phyloP scores from a whole-genome alignment of 2,329 filamentous ascomycete genomes.

The Nothomitra cinnamomea region DNA sequence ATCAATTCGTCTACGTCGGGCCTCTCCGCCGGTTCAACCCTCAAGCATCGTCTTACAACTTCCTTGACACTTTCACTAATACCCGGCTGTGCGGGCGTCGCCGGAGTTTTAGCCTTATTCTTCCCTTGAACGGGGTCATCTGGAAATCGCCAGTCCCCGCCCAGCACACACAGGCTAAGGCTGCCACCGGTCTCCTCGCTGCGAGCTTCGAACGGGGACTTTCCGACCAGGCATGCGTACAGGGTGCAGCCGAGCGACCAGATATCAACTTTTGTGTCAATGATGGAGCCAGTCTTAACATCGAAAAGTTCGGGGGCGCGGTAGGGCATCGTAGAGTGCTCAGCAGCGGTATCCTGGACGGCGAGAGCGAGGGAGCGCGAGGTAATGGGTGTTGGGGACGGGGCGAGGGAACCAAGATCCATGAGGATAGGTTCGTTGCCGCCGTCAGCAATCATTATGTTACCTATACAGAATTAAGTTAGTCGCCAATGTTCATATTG shows the following conservation, averaged over 20 bases:
- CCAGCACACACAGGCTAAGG: constrained; percentile 77
- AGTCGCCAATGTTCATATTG: background rate
- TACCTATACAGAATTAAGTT: constrained; percentile 36
- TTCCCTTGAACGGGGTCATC: constrained; percentile 49
- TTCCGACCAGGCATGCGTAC: constrained; percentile 90
- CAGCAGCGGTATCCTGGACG: constrained; percentile 84
- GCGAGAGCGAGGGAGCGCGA: constrained; percentile 79
- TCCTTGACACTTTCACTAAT: constrained; percentile 77
- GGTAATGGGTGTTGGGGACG: constrained; percentile 75
- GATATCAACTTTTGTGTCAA: constrained; percentile 95
- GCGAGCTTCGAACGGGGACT: constrained; percentile 90
- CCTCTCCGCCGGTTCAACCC: constrained; percentile 71
- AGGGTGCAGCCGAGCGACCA: constrained; percentile 97
- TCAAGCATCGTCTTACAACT: constrained; percentile 71
- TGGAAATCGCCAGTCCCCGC: constrained; percentile 92
- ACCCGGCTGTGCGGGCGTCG: constrained; percentile 24
- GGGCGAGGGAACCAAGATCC: constrained; percentile 85
- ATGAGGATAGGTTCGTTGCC: constrained; percentile 83
- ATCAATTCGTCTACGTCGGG: constrained; percentile 80
- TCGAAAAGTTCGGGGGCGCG: constrained; percentile 95
- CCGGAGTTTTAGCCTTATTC: constrained; percentile 24
- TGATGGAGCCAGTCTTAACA: constrained; percentile 77
- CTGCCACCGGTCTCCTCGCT: constrained; percentile 93
- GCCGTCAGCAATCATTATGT: constrained; percentile 96
- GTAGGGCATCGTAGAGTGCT: constrained; percentile 97